Base-by-base conservation (phyloP, 495 filamentous ascomycete genomes). In the Lepidopterella palustris region DNA sequence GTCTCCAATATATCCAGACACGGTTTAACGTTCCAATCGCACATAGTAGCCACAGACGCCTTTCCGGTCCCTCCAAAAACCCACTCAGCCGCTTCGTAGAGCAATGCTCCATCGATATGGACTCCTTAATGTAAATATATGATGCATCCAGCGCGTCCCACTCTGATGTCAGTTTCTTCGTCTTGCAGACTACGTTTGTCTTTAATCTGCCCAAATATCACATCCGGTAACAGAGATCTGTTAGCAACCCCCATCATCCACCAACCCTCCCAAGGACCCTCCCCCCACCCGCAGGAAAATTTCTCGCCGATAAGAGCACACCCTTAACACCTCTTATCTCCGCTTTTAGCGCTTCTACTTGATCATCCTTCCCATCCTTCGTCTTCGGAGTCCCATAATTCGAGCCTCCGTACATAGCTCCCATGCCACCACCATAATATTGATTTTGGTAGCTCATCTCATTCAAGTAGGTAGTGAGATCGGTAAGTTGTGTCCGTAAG, bases 251-350 rank as follows among this genome's bases (percentile, higher is more conserved):
- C 9, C 35, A 42, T 42, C 9, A 42, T 42, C 13, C 35, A 42
- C 35, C 35, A 11, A 42, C 35, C 18, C 35, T 42, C 9, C 35
- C 35, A 42, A 13, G 13, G 10, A 18, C 18, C 18, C 28, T 66
- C 31, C 53, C 48, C 5, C 63, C 57, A 6, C 65, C 65, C 32
- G 67, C 64, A 18, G 83, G 81, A 66, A 87, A 85, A 60, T 75
- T 83, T 68, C 84, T 78, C 18, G 91, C 84, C 77, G 86, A 92
- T 69, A 98, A 67, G 71, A 98, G 75, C 48, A 92, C 86, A 18
- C 93, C 92, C 78, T 98, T 98, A n/a, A 97, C 84, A 62, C 89
- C 82, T 52, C 90, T 77, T 60, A 98, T 96, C 69, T 95, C 89
- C 23, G 85, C 80, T 73, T 87, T 92, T 15, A 95, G 81, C 68